These are phyloP conservation scores for Mangifera indica DNA, from an alignment of 345 rosid species.

Conservation along the genomic window DNA sequence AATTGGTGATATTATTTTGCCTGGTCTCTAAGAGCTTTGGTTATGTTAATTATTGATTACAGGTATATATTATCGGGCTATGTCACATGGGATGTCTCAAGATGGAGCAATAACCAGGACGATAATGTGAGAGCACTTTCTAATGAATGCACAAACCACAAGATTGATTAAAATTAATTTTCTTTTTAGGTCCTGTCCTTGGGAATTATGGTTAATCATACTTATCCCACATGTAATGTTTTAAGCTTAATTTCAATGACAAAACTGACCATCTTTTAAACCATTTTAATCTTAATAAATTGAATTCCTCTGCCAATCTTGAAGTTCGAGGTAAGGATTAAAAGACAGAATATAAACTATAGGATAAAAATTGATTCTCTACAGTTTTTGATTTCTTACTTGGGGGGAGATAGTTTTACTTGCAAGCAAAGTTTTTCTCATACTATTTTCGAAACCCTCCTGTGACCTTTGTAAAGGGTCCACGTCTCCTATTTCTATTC, in stretches of 20 bases:
- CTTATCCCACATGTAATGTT: conserved; percentile 17
- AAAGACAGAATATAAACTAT: too few relatives aligned
- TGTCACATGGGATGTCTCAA: conserved; percentile 22
- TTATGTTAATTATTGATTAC: conserved; percentile 9
- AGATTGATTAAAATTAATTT: background rate
- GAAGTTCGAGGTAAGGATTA: too few relatives aligned
- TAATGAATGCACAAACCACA: conserved; percentile 8
- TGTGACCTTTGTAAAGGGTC: background rate
- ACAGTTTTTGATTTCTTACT: too few relatives aligned
- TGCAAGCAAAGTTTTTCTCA: conserved; percentile 4
- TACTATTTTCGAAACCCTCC: background rate
- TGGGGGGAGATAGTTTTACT: too few relatives aligned
- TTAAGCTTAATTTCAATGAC: too few relatives aligned
- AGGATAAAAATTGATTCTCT: too few relatives aligned
- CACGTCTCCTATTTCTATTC: background rate
- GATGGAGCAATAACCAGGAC: too few relatives aligned
- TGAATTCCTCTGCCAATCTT: too few relatives aligned
- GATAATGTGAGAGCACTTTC: too few relatives aligned
- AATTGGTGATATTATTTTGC: background rate
- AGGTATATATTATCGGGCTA: conserved; percentile 1
- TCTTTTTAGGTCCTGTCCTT: background rate
- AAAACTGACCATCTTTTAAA: too few relatives aligned
- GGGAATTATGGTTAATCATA: background rate
- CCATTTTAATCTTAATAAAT: too few relatives aligned
- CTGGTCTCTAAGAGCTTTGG: background rate